Evolutionary conservation across 2,329 filamentous ascomycete species (phyloP).

Genomic region (Aspergillus candidus): DNA sequence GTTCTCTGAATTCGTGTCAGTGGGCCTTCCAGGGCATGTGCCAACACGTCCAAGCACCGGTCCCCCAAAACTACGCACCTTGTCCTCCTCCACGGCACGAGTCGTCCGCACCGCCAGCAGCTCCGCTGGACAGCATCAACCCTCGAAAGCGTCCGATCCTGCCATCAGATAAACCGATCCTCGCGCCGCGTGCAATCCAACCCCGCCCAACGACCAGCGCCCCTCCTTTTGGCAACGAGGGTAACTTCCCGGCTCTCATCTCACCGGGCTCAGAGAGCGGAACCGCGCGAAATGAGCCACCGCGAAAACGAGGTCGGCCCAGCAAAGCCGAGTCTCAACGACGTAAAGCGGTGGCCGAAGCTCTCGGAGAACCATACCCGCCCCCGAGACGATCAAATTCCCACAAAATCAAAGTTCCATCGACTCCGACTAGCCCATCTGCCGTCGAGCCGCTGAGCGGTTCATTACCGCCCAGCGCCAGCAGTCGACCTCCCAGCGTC

Average conservation of each 20-base stretch:
- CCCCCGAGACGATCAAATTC: constrained; percentile 24
- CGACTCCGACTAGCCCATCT: constrained; percentile 28
- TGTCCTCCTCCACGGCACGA: constrained; percentile 20
- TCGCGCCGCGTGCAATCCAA: constrained; percentile 34
- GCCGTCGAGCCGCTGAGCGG: constrained; percentile 15
- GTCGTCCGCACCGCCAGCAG: constrained; percentile 13
- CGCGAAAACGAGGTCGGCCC: constrained; percentile 39
- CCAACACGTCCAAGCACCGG: constrained; percentile 17
- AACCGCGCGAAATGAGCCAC: constrained; percentile 25
- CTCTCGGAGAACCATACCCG: constrained; percentile 36
- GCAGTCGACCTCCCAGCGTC: constrained; percentile 10
- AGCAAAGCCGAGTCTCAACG: constrained; percentile 38
- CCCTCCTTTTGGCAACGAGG: constrained; percentile 30
- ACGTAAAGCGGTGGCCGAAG: constrained; percentile 33
- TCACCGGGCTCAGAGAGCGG: constrained; percentile 29
- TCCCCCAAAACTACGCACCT: constrained; percentile 10
- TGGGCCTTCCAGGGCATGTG: constrained; percentile 31
- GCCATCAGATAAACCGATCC: constrained; percentile 24
- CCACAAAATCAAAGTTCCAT: constrained; percentile 22
- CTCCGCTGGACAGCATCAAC: constrained; percentile 21
- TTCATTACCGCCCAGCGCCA: constrained; percentile 15
- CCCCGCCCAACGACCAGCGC: constrained; percentile 32
- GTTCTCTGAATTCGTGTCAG: constrained; percentile 36
- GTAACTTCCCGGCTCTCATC: constrained; percentile 27
- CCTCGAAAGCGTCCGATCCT: constrained; percentile 29